Evolutionary conservation across 2,329 filamentous ascomycete species (phyloP), one percentile per base, ranked within the genome.

Genomic region (Alternaria arbusti): DNA sequence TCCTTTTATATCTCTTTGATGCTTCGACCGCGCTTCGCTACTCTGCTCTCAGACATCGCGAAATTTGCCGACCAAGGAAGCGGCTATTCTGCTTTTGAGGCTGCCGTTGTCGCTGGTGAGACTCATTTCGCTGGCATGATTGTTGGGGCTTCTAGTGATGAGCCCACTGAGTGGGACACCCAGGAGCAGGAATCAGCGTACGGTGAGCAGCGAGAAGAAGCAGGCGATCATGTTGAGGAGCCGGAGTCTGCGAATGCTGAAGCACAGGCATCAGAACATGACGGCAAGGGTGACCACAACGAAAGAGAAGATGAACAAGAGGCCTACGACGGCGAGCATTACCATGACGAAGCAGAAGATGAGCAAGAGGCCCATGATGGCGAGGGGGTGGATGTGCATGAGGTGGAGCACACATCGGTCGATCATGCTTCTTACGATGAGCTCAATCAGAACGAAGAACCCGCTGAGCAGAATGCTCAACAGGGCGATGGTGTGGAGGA

Each of bases 1-100:
- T 85, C 87, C 15, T 81, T 90, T n/a, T 87, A 88, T 69, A 80
- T 91, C 59, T 83, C 82, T 10, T 80, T 91, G 54, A 82, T 80
- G 56, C 84, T 84, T 20, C 87, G 85, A 70, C 79, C 84, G 44
- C 86, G 84, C 51, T 86, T 90, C 70, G 78, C 81, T 4, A 82
- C 83, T 46, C 84, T 86, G 60, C 77, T 90, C 28, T 78, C 80
- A 36, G 82, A 84, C 65, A 81, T 91, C 50, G 79, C 82, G 47
- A 78, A 83, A 67, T 85, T 84, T 71, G 87, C 84, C 60, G 81
- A 82, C 20, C 82, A 87, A 68, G 87, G 88, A 17, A 86, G 87
- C 75, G 88, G 88, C 12, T 81, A 88, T 59, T 85, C 86, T 2
- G 80, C 85, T 28, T 78, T 88, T 23, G 61, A 70, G 12, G 70